Percentiles rank a stretch among this genome's conserved stretches.
These are phyloP conservation scores for Amanita pallidorosea DNA, from an alignment of 768 basidiomycete genomes.

Conservation along the genomic window DNA sequence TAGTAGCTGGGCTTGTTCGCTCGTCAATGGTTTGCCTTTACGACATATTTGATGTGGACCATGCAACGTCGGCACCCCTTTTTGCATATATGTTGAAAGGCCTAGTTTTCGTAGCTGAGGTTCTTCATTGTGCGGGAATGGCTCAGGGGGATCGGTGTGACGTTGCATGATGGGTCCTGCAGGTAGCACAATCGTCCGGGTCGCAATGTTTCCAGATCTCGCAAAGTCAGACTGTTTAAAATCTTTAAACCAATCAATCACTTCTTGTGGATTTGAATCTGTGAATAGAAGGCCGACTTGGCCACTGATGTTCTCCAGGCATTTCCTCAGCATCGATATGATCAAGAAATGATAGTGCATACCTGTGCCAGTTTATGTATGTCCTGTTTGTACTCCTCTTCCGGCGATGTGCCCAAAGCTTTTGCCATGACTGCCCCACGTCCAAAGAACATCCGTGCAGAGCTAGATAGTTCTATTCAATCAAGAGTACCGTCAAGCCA, in stretches of 20 bases:
- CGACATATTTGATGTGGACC: slow-evolving; percentile 78
- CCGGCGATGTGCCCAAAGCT: slow-evolving; percentile 79
- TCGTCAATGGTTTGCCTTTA: slow-evolving; percentile 65
- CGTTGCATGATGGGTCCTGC: slow-evolving; percentile 78
- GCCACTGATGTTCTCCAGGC: slow-evolving; percentile 80
- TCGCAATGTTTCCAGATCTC: slow-evolving; percentile 74
- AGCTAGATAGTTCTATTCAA: slow-evolving; percentile 28
- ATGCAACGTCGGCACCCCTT: slow-evolving; percentile 79
- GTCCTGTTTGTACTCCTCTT: slow-evolving; percentile 76
- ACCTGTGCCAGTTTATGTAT: slow-evolving; percentile 75
- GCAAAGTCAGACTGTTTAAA: slow-evolving; percentile 90
- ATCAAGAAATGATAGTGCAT: slow-evolving; percentile 12
- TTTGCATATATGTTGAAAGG: slow-evolving; percentile 71
- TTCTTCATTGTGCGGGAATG: slow-evolving; percentile 96
- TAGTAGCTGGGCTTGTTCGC: slow-evolving; percentile 86
- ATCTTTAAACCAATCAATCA: slow-evolving; percentile 87
- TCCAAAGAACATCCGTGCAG: slow-evolving; percentile 87
- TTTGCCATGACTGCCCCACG: slow-evolving; percentile 89
- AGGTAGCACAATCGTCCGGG: slow-evolving; percentile 65
- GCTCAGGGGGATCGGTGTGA: slow-evolving; percentile 71
- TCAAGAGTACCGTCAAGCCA: neutral
- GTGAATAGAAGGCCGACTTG: slow-evolving; percentile 93
- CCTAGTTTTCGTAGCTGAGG: slow-evolving; percentile 93
- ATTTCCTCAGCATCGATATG: neutral
- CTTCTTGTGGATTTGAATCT: slow-evolving; percentile 80